Conservation (phyloP, 108 stramenopile genomes). For the Cylindrotheca fusiformis region DNA sequence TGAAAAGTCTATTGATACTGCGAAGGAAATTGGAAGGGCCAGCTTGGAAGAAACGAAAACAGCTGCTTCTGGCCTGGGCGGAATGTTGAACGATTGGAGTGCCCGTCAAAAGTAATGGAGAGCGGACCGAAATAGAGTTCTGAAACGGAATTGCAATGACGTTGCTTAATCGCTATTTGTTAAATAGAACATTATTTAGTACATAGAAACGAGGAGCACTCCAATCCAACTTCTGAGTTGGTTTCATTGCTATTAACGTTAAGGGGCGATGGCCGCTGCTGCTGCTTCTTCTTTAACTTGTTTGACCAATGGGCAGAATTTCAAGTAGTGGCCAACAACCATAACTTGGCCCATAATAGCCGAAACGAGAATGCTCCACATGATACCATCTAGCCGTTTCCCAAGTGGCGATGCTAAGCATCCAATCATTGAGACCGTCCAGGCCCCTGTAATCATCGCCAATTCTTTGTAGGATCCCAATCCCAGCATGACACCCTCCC, state of each 20-base stretch:
- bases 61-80: not conserved
- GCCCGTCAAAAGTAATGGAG: not conserved
- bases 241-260: too few species aligned
- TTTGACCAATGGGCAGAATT: slow-evolving; percentile 55
- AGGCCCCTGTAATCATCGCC: slow-evolving; percentile 51
- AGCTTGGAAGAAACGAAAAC: not conserved
- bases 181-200: too few species aligned
- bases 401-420: slow-evolving; percentile 58
- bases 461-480: slow-evolving; percentile 55
- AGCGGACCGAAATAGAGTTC: too few species aligned
- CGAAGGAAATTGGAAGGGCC: not conserved
- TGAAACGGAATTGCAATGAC: too few species aligned
- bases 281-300: slow-evolving; percentile 12
- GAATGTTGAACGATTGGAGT: not conserved
- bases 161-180: too few species aligned
- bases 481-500: slow-evolving; percentile 80
- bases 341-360: slow-evolving; percentile 53
- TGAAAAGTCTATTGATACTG: not conserved
- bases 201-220: too few species aligned
- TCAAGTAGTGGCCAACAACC: slow-evolving; percentile 61
- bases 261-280: too few species aligned
- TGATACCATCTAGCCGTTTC: slow-evolving; percentile 60
- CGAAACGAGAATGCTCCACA: slow-evolving; percentile 59
- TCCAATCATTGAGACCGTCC: slow-evolving; percentile 50
- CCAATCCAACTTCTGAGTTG: too few species aligned